A percentile compares a stretch with the other conserved stretches of the same genome.
Conservation (phyloP, 169 alveolate genomes). For the Fabrea salina region DNA sequence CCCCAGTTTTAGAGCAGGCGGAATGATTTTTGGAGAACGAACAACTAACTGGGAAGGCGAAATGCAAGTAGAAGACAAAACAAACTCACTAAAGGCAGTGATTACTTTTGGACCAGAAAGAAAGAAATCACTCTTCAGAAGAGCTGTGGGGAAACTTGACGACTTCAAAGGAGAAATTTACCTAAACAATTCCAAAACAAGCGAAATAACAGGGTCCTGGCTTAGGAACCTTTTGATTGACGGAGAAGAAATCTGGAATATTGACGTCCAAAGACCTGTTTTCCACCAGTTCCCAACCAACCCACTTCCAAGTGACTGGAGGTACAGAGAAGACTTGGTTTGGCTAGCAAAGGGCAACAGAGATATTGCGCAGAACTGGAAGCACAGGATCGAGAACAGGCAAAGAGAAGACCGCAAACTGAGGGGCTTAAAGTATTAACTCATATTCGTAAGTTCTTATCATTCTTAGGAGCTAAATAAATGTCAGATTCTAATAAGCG, state of each 20-base stretch:
- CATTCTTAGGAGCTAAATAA: too few species aligned
- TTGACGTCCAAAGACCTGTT: slow-evolving; percentile 47
- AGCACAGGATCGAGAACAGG: slow-evolving; percentile 56
- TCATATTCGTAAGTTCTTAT: too few species aligned
- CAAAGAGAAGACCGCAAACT: slow-evolving; percentile 68
- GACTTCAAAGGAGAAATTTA: background rate
- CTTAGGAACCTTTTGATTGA: slow-evolving; percentile 42
- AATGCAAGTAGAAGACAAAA: background rate
- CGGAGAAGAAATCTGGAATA: slow-evolving; percentile 50
- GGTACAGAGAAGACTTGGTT: slow-evolving; percentile 74
- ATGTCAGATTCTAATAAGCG: too few species aligned
- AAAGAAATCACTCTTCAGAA: background rate
- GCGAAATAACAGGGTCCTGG: slow-evolving; percentile 55
- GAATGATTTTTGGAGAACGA: slow-evolving; percentile 19
- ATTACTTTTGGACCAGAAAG: background rate
- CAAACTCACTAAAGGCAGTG: background rate
- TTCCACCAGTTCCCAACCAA: slow-evolving; percentile 39
- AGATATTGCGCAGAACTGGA: slow-evolving; percentile 65
- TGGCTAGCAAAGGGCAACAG: slow-evolving; percentile 55
- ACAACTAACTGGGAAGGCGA: background rate
- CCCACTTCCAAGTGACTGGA: slow-evolving; percentile 67
- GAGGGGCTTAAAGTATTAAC: slow-evolving; percentile 43
- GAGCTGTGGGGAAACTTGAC: slow-evolving; percentile 19
- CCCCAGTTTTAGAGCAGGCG: background rate
- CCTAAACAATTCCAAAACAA: background rate